These are phyloP conservation scores for Diplodia mutila DNA, from an alignment of 2,329 filamentous ascomycete genomes.

Conservation along the genomic window DNA sequence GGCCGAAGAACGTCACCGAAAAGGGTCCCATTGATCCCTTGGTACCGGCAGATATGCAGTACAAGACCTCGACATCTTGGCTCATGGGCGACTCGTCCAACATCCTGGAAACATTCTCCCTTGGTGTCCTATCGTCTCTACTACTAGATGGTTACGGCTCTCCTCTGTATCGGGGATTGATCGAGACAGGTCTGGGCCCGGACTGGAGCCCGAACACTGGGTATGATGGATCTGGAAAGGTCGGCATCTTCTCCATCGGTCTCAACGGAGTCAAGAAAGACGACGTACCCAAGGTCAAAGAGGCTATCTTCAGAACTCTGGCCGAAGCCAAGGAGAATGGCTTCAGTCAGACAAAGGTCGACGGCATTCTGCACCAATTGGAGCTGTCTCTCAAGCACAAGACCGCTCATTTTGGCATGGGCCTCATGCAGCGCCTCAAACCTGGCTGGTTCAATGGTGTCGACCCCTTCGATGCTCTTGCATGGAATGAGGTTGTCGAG, in stretches of 20 bases:
- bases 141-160: constrained; percentile 95
- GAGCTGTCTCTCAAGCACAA: constrained; percentile 96
- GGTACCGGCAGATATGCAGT: constrained; percentile 82
- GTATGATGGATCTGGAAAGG: constrained; percentile 77
- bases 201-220: constrained; percentile 96
- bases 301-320: constrained; percentile 73
- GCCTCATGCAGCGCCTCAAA: constrained; percentile 83
- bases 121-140: constrained; percentile 79
- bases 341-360: constrained; percentile 87
- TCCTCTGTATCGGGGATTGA: constrained; percentile 83
- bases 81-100: constrained; percentile 81
- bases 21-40: constrained; percentile 84
- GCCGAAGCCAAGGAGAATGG: constrained; percentile 71
- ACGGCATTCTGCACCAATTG: constrained; percentile 90
- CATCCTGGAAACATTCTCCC: constrained; percentile 83
- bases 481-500: constrained; percentile 87
- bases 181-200: constrained; percentile 86
- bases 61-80: constrained; percentile 94
- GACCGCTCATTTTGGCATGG: constrained; percentile 92
- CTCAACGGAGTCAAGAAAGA: constrained; percentile 84
- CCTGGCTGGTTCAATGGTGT: constrained; percentile 95
- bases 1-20: constrained; percentile 71
- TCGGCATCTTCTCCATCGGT: constrained; percentile 86
- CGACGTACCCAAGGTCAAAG: constrained; percentile 76
- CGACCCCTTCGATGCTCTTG: constrained; percentile 86